Evolutionary conservation across 129 eudicot species (phyloP).

Genomic region (Silybum marianum): DNA sequence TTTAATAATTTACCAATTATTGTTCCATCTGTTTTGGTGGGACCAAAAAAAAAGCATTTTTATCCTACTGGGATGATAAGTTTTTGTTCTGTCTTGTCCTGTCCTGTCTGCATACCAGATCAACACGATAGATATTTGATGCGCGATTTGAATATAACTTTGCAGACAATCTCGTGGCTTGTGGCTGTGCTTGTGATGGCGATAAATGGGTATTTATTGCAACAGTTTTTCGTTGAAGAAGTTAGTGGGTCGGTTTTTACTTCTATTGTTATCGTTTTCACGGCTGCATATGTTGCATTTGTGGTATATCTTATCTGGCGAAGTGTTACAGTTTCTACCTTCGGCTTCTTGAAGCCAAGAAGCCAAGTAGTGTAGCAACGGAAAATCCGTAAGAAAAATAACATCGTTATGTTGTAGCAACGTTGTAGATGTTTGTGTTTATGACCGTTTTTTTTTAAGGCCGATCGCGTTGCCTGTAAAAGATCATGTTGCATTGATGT

Average conservation of each 20-base stretch:
- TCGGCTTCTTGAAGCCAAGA: constrained; percentile 41
- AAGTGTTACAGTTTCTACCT: constrained; percentile 40
- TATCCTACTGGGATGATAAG: not conserved
- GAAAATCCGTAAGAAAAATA: not conserved
- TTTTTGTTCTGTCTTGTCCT: not conserved
- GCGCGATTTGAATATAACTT: not conserved
- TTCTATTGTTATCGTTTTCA: constrained; percentile 38
- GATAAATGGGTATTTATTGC: constrained; percentile 80
- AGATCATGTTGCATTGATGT: no score
- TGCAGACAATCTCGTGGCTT: constrained; percentile 77
- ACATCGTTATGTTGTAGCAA: constrained; percentile 17
- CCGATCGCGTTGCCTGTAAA: constrained; percentile 1
- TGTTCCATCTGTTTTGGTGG: not conserved
- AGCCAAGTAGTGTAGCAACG: constrained; percentile 16
- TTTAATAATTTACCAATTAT: not conserved
- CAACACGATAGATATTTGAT: not conserved
- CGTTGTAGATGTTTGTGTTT: not conserved
- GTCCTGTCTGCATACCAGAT: not conserved
- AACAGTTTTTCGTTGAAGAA: constrained; percentile 67
- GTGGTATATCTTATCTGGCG: constrained; percentile 67
- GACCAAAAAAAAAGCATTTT: not conserved
- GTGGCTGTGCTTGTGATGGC: constrained; percentile 81
- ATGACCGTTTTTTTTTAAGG: constrained; percentile 12
- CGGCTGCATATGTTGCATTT: constrained; percentile 63
- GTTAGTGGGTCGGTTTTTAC: constrained; percentile 59